phyloP scores from a whole-genome alignment of 352 stramenopile genomes.

The Vaucheria bursata region DNA sequence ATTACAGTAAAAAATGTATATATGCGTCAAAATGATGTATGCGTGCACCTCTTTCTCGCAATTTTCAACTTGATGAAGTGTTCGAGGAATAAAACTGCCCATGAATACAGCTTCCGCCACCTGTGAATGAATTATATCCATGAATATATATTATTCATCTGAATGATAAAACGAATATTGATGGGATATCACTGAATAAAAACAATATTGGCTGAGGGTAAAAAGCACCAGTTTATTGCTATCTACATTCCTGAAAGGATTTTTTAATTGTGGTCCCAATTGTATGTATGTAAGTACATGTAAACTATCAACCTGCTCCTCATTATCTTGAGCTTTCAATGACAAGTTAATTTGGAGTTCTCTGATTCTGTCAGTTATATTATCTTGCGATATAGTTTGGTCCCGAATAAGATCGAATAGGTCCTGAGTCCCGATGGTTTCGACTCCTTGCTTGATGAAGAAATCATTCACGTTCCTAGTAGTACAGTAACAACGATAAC shows the following conservation, averaged over 20 bases:
- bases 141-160: too few relatives aligned
- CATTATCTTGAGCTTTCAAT: background rate
- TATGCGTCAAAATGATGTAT: too few relatives aligned
- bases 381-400: slow-evolving; percentile 48
- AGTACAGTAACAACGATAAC: too few relatives aligned
- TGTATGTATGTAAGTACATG: too few relatives aligned
- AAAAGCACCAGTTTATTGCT: too few relatives aligned
- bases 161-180: too few relatives aligned
- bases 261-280: too few relatives aligned
- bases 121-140: too few relatives aligned
- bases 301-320: slow-evolving; percentile 12
- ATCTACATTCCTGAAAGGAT: too few relatives aligned
- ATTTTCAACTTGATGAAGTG: slow-evolving; percentile 73
- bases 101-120: slow-evolving; percentile 76
- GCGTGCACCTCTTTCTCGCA: background rate
- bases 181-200: too few relatives aligned
- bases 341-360: background rate
- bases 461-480: slow-evolving; percentile 41
- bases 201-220: too few relatives aligned
- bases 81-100: slow-evolving; percentile 81
- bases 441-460: slow-evolving; percentile 59
- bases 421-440: slow-evolving; percentile 84
- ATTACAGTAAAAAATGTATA: too few relatives aligned
- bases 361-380: slow-evolving; percentile 52
- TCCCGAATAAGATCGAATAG: slow-evolving; percentile 93